These are phyloP conservation scores for Trichomonascaceae sp. DNA, from an alignment of 1,139 yeast species.

Conservation along the genomic window DNA sequence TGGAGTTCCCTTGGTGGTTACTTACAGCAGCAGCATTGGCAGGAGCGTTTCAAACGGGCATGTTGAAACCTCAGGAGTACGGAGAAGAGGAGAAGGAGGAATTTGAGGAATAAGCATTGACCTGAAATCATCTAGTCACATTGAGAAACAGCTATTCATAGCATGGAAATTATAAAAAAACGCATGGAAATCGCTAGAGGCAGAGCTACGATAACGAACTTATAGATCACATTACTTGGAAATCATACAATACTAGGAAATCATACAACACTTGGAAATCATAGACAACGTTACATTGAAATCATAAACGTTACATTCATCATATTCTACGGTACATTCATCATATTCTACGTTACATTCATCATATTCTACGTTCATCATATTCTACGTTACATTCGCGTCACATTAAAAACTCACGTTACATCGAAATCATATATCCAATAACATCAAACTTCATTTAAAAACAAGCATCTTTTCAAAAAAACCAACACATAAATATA, in stretches of 20 bases:
- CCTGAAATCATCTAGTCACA: neutral
- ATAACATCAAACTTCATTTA: neutral
- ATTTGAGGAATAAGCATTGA: neutral
- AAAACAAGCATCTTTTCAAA: neutral
- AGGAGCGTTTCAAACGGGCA: slow-evolving; percentile 25
- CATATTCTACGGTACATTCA: too few species aligned
- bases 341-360: too few species aligned
- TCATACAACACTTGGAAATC: neutral
- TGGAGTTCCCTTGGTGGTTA: slow-evolving; percentile 49
- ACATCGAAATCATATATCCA: neutral
- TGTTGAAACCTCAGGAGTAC: slow-evolving; percentile 8
- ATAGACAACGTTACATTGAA: neutral
- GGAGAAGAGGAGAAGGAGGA: slow-evolving; percentile 6
- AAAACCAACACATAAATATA: neutral
- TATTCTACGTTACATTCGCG: too few species aligned
- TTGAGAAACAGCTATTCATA: neutral
- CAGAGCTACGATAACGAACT: too few species aligned
- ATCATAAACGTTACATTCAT: neutral
- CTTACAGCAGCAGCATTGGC: slow-evolving; percentile 27
- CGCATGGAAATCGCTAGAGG: too few species aligned
- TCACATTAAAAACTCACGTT: neutral
- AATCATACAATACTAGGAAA: neutral
- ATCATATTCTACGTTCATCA: too few species aligned
- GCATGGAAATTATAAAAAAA: neutral
- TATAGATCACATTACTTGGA: too few species aligned